A percentile compares a stretch with the other conserved stretches of the same genome.
phyloP scores from a whole-genome alignment of 257 asterid genomes.

The Salvia hispanica region DNA sequence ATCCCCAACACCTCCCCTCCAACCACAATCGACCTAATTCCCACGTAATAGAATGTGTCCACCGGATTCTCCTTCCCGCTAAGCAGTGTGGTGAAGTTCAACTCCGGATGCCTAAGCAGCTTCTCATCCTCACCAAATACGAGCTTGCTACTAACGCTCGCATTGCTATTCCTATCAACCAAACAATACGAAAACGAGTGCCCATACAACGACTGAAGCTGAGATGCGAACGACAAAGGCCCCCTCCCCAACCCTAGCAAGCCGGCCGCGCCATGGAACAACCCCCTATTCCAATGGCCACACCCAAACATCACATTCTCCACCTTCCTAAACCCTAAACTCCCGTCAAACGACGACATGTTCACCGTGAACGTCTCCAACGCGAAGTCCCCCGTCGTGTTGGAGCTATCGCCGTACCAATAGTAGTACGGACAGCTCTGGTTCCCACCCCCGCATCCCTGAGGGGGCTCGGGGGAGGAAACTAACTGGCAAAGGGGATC shows the following conservation, averaged over 20 bases:
- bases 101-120: constrained; percentile 48
- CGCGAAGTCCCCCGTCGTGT: constrained; percentile 87
- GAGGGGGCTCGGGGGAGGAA: constrained; percentile 75
- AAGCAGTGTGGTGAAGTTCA: constrained; percentile 68
- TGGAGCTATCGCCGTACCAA: constrained; percentile 95
- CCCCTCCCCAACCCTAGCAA: constrained; percentile 87
- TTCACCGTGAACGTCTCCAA: constrained; percentile 81
- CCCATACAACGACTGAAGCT: constrained; percentile 66
- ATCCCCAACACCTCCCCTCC: constrained; percentile 69
- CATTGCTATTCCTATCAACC: constrained; percentile 77
- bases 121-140: constrained; percentile 78
- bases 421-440: constrained; percentile 84
- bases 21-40: constrained; percentile 62
- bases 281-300: constrained; percentile 94
- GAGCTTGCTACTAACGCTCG: constrained; percentile 76
- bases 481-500: constrained; percentile 76
- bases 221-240: constrained; percentile 78
- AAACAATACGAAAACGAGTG: constrained; percentile 85
- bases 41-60: constrained; percentile 77
- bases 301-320: constrained; percentile 92
- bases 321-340: constrained; percentile 53
- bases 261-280: constrained; percentile 96
- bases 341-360: constrained; percentile 53
- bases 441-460: constrained; percentile 43
- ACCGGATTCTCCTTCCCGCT: constrained; percentile 54